These are phyloP conservation scores for Exophiala alcalophila DNA, from an alignment of 2,329 filamentous ascomycete species.

Conservation along the genomic window DNA sequence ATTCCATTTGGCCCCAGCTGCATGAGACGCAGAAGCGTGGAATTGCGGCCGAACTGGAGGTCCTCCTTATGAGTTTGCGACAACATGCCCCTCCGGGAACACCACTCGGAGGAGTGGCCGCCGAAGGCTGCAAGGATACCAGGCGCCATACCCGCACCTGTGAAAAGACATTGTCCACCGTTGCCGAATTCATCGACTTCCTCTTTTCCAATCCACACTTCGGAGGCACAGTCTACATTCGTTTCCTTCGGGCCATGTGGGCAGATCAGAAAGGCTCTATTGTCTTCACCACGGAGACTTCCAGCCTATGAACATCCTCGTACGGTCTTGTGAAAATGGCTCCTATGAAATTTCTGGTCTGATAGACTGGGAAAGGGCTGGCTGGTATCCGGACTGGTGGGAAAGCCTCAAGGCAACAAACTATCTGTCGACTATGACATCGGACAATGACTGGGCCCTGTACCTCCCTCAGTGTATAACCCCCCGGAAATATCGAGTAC, in stretches of 20 bases:
- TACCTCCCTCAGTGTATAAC: slow-evolving; percentile 3
- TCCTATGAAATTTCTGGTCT: slow-evolving; percentile 1
- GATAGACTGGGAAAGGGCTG: slow-evolving; percentile 5
- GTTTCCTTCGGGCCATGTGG: neutral
- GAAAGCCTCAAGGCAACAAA: slow-evolving; percentile 8
- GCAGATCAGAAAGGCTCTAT: neutral
- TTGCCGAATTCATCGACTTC: slow-evolving; percentile 3
- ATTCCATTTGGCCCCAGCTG: neutral
- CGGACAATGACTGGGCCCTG: slow-evolving; percentile 2
- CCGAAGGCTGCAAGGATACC: slow-evolving; percentile 7
- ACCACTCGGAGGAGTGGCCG: slow-evolving; percentile 1
- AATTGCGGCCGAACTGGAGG: neutral
- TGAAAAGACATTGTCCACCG: neutral
- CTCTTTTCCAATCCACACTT: slow-evolving; percentile 5
- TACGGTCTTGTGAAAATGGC: neutral
- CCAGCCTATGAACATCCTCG: slow-evolving; percentile 2
- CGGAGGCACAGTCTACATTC: slow-evolving; percentile 1
- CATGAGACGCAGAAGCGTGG: neutral
- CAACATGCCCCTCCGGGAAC: neutral
- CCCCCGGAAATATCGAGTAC: neutral
- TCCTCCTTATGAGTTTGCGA: neutral
- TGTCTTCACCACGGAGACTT: slow-evolving; percentile 5
- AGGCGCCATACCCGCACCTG: slow-evolving; percentile 1
- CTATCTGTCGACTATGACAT: slow-evolving; percentile 2
- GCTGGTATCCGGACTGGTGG: slow-evolving; percentile 1